Conservation (phyloP, 2,329 filamentous ascomycete species). For the Ophiostoma ulmi region DNA sequence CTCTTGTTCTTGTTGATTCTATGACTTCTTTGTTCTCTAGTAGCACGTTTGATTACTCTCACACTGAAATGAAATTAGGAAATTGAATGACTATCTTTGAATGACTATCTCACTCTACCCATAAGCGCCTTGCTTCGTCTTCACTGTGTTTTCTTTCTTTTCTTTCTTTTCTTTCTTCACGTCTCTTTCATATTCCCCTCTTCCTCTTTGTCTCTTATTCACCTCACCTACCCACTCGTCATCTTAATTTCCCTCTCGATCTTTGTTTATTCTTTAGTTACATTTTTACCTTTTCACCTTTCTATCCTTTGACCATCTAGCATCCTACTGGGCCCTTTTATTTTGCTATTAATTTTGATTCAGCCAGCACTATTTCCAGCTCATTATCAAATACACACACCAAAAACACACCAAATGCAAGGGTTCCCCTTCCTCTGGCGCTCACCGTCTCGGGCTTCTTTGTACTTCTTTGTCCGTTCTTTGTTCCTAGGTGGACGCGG, state of each 20-base stretch:
- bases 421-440: slow-evolving; percentile 10
- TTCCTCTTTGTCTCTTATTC: neutral
- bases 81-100: neutral
- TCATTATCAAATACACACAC: neutral
- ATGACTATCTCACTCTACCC: neutral
- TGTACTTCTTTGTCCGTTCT: slow-evolving; percentile 1
- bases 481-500: slow-evolving; percentile 14
- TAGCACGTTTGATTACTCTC: neutral
- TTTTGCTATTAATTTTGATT: neutral
- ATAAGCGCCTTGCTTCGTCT: neutral
- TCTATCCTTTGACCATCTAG: neutral
- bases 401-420: neutral
- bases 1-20: neutral
- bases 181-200: neutral
- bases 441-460: neutral
- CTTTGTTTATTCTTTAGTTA: neutral
- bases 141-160: neutral
- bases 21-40: slow-evolving; percentile 7
- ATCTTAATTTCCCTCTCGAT: neutral
- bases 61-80: neutral
- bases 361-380: neutral
- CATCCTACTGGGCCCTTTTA: neutral
- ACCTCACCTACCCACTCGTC: neutral
- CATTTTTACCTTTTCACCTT: neutral
- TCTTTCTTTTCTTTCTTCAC: neutral